Conservation (phyloP, 306 rosid species). For the Alnus rubra region DNA sequence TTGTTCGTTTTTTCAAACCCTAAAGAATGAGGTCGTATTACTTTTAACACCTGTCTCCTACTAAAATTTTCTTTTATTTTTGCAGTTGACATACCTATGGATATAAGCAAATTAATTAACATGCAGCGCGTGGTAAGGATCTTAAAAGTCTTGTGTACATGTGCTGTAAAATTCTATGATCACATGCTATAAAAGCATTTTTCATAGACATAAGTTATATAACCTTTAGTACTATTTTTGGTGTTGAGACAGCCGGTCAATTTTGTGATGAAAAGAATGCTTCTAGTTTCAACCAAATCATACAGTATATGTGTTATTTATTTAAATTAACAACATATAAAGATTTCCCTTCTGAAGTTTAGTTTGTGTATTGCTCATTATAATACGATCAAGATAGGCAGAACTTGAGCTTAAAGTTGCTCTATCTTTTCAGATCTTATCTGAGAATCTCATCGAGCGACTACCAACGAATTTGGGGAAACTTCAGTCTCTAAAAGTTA, state of each 20-base stretch:
- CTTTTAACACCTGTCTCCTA: constrained; percentile 7
- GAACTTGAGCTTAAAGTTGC: constrained; percentile 14
- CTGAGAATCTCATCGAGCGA: constrained; percentile 76
- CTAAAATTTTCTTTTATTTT: constrained; percentile 14
- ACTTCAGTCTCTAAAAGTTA: constrained; percentile 76
- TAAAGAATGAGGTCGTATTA: constrained; percentile 2
- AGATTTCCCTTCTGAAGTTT: background rate
- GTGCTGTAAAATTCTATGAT: constrained; percentile 10
- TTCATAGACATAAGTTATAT: background rate
- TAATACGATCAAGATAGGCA: background rate
- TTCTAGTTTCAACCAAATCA: background rate
- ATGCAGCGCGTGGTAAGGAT: constrained; percentile 80
- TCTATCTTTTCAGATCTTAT: constrained; percentile 60
- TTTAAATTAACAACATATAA: background rate
- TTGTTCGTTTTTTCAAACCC: background rate
- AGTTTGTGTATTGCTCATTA: background rate
- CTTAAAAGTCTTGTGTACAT: constrained; percentile 19
- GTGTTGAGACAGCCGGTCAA: background rate
- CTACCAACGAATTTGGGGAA: constrained; percentile 89
- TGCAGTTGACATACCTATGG: constrained; percentile 87
- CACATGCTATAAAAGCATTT: background rate
- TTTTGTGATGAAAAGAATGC: background rate
- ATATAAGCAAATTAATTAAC: constrained; percentile 69
- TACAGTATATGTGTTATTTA: too few species aligned
- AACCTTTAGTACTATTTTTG: background rate